These are phyloP conservation scores for Cordia subcordata DNA, from an alignment of 257 asterid species.

Conservation along the genomic window DNA sequence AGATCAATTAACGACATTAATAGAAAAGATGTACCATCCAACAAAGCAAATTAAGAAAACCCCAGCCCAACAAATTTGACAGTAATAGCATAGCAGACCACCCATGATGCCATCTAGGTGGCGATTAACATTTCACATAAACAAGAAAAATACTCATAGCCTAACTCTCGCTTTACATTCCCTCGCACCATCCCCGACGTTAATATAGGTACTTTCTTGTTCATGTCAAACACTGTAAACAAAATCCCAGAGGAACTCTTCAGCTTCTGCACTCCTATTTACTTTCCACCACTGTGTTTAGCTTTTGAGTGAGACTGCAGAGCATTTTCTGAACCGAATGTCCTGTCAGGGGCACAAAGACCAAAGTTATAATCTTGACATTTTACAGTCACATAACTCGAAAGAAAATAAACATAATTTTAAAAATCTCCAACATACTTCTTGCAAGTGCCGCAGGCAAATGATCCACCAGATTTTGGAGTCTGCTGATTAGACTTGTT, in stretches of 20 bases:
- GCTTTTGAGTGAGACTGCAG: constrained; percentile 21
- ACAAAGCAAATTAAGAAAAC: too few relatives aligned
- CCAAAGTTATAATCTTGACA: not conserved
- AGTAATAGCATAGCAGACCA: too few relatives aligned
- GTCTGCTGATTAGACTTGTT: constrained; percentile 50
- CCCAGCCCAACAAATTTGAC: too few relatives aligned
- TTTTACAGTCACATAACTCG: too few relatives aligned
- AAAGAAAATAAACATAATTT: too few relatives aligned
- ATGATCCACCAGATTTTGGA: constrained; percentile 35
- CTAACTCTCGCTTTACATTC: too few relatives aligned
- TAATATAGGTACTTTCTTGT: not conserved
- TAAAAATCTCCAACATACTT: constrained; percentile 21
- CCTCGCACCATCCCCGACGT: not conserved
- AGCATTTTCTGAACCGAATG: constrained; percentile 15
- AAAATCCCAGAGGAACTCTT: too few relatives aligned
- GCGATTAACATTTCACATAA: too few relatives aligned
- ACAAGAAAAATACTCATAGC: too few relatives aligned
- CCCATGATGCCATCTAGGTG: too few relatives aligned
- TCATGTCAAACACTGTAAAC: not conserved
- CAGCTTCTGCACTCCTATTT: not conserved
- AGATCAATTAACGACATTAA: too few relatives aligned
- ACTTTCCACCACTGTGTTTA: constrained; percentile 39
- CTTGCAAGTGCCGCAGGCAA: constrained; percentile 59
- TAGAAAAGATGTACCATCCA: too few relatives aligned
- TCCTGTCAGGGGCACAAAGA: constrained; percentile 17